Percentiles rank a stretch among this genome's conserved stretches.
Conservation (phyloP, 169 alveolate genomes). For the Theileria orientalis region DNA sequence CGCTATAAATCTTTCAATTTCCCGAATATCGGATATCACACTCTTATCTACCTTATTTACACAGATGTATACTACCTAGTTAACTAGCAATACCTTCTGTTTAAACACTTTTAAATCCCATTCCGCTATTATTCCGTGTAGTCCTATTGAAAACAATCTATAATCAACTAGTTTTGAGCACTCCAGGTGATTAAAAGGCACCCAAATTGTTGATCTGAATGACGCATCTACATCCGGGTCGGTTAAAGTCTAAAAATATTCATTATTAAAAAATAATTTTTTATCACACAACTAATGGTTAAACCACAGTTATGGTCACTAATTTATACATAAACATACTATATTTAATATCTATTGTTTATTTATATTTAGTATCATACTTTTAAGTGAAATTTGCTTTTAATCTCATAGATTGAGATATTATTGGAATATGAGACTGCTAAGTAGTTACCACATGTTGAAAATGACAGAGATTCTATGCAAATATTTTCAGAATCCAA, state of each 20-base stretch:
- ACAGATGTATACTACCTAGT: no score
- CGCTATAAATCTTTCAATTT: no score
- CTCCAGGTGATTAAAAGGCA: conserved; percentile 25
- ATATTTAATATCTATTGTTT: neutral
- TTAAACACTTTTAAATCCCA: conserved; percentile 58
- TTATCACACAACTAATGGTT: no score
- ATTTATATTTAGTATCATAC: conserved; percentile 7
- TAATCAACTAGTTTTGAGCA: conserved; percentile 31
- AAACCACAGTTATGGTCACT: no score
- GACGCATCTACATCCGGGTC: conserved; percentile 38
- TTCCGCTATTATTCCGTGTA: conserved; percentile 57
- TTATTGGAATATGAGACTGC: conserved; percentile 53
- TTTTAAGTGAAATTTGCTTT: conserved; percentile 34
- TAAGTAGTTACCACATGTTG: conserved; percentile 63
- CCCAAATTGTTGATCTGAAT: conserved; percentile 47
- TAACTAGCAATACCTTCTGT: conserved; percentile 25
- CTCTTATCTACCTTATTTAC: no score
- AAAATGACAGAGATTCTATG: conserved; percentile 57
- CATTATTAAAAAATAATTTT: neutral
- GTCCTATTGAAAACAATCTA: conserved; percentile 54
- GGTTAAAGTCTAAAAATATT: conserved; percentile 48
- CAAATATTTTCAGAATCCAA: conserved; percentile 29
- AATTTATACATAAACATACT: no score
- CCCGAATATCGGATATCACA: no score
- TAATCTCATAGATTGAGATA: conserved; percentile 44